Percentiles rank a stretch among this genome's conserved stretches.
These are phyloP conservation scores for Trichophyton benhamiae DNA, from an alignment of 2,329 filamentous ascomycete genomes.

Conservation along the genomic window DNA sequence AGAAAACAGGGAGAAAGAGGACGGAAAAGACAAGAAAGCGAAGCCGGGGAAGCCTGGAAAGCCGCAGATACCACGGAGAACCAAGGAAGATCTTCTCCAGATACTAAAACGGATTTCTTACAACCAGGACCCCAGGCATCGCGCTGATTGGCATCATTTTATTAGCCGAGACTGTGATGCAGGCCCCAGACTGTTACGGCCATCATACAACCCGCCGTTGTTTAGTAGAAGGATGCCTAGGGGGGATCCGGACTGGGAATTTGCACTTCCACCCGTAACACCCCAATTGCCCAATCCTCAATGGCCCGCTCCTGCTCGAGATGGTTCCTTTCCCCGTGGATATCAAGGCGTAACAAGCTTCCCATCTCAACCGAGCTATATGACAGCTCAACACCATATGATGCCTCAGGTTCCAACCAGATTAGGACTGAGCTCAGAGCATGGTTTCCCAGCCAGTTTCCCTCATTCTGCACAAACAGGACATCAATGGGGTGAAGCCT, in stretches of 20 bases:
- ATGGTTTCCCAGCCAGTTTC: no score
- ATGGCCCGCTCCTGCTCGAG: neutral
- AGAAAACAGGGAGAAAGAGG: no score
- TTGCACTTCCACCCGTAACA: neutral
- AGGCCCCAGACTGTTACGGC: conserved; percentile 11
- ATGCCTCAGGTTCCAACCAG: neutral
- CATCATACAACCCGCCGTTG: conserved; percentile 9
- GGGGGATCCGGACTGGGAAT: conserved; percentile 2
- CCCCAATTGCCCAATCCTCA: neutral
- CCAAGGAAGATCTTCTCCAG: conserved; percentile 9
- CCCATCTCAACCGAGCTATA: neutral
- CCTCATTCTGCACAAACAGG: neutral
- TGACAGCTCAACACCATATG: neutral
- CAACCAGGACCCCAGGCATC: conserved; percentile 11
- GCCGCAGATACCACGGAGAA: conserved; percentile 4
- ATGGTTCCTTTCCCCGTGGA: neutral
- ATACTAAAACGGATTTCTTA: conserved; percentile 12
- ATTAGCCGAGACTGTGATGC: conserved; percentile 11
- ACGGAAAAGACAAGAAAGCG: no score
- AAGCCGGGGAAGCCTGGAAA: no score
- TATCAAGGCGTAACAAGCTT: neutral
- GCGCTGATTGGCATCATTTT: conserved; percentile 11
- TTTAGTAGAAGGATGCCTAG: conserved; percentile 10
- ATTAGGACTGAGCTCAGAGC: neutral
- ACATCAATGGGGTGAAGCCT: neutral